Evolutionary conservation across 2,329 filamentous ascomycete species (phyloP), one percentile per base, ranked within the genome.

Genomic region (Fusarium armeniacum): DNA sequence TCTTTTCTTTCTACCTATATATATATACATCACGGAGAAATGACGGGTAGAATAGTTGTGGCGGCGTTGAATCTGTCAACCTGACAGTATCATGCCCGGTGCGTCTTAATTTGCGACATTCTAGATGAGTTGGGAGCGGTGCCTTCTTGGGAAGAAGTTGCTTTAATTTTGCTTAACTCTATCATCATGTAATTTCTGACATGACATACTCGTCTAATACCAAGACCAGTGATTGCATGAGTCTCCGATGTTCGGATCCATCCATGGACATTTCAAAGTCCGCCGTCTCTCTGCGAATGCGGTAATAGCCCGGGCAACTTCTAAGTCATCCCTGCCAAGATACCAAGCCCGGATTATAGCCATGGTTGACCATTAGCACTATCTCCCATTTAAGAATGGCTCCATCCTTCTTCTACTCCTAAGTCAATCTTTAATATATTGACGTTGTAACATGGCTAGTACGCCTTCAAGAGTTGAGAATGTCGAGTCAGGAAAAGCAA

Each of bases 221-320:
- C 38, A 50, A 56, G 52, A 46, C 15, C 18, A 26, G 22, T 45
- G 20, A 43, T 28, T 45, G 28, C 41, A 32, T 33, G 13, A 28
- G 32, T 24, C 52, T 65, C 45, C 41, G 41, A 67, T 51, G 9
- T 45, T 18, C 44, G 40, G 24, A 52, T 58, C 33, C 33, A 11
- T 43, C 20, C 44, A 43, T 51, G 68, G 68, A 69, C 68, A 71
- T 59, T 66, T 46, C 36, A 69, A 66, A 62, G 60, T 69, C 69
- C 65, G 62, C 53, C 41, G 30, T 61, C 40, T 47, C 20, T 38
- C n/a, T 24, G 16, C n/a, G 13, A 54, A 67, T 63, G 58, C 72
- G 70, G 72, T 61, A 75, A 74, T 74, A 74, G 62, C 36, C 26
- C 72, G 72, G 72, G 22, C 32, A 36, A 32, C 46, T 30, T 36